phyloP scores from a whole-genome alignment of 768 basidiomycete genomes.

The Serendipita sp. region DNA sequence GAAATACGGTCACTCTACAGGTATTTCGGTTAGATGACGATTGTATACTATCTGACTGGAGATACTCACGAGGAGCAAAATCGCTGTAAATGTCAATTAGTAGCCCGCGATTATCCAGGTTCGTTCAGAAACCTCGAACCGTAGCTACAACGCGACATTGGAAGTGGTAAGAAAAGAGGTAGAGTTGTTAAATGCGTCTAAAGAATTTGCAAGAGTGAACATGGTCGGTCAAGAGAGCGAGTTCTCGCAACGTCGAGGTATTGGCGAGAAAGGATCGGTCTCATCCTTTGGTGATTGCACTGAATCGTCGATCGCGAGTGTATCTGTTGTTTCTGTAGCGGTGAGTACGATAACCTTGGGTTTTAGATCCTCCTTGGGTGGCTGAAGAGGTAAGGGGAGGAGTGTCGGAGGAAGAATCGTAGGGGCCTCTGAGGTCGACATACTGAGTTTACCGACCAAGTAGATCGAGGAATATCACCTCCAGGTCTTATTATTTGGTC shows the following conservation, averaged over 20 bases:
- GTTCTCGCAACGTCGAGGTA: slow-evolving; percentile 16
- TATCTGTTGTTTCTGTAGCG: not conserved
- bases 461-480: no score
- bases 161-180: slow-evolving; percentile 27
- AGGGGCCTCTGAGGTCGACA: no score
- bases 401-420: no score
- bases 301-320: not conserved
- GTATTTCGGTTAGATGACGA: no score
- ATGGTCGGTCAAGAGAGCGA: slow-evolving; percentile 18
- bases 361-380: not conserved
- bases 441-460: no score
- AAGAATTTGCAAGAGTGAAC: slow-evolving; percentile 27
- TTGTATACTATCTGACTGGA: no score
- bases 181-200: slow-evolving; percentile 30
- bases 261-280: not conserved
- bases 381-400: no score
- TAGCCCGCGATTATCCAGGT: slow-evolving; percentile 30
- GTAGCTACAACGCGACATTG: slow-evolving; percentile 5
- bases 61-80: slow-evolving; percentile 21
- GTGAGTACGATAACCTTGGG: not conserved
- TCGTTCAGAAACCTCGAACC: slow-evolving; percentile 15
- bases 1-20: slow-evolving; percentile 23
- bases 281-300: not conserved
- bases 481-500: no score
- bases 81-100: slow-evolving; percentile 27